Base-by-base conservation (phyloP, 345 rosid species). In the Lepidium didymum region DNA sequence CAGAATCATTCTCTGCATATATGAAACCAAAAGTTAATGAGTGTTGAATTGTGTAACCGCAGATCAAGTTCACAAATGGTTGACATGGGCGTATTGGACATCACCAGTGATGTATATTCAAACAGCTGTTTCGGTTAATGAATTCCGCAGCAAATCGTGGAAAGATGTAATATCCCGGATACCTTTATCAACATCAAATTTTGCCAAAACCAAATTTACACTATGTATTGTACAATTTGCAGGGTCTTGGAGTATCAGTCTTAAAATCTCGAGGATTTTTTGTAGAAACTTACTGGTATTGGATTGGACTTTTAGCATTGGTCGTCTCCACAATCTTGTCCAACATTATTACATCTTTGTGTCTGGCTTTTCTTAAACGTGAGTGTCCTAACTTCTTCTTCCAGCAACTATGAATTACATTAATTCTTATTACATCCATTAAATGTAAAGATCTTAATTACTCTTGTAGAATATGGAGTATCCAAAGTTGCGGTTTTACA, bases 81-180 rank as follows among this genome's bases (percentile, higher is more conserved):
- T 85, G 81, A 65, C 77, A n/a, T 88, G 89, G 91, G 89, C 83
- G 16, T 87, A 72, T 67, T 87, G 94, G 94, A 12, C 76, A 34
- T 87, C 94, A 3, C 94, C 94, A 5, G 0, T 88, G 68, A 86
- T 84, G 89, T 88, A 86, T 18, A 87, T 74, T 27, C 86, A 82
- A 38, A 84, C 81, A 1, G 87, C 91, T 44, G 18, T 85, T 1
- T 66, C 70, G 0, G 82, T 77, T 37, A 87, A 82, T 53, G 90
- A 87, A 70, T 83, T 83, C 73, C 81, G 78, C 8, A 85, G 84
- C 55, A 11, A 78, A 3, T 77, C 80, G 1, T 87, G 90, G 90
- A 74, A 50, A 31, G 73, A 75, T 59, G 81, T 81, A 80, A 66
- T 15, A 35, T 49, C 13, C 3, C 53, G 18, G 10, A 60, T 42